A percentile compares a stretch with the other conserved stretches of the same genome.
phyloP scores from a whole-genome alignment of 169 alveolate species.

The Babesia ovata region DNA sequence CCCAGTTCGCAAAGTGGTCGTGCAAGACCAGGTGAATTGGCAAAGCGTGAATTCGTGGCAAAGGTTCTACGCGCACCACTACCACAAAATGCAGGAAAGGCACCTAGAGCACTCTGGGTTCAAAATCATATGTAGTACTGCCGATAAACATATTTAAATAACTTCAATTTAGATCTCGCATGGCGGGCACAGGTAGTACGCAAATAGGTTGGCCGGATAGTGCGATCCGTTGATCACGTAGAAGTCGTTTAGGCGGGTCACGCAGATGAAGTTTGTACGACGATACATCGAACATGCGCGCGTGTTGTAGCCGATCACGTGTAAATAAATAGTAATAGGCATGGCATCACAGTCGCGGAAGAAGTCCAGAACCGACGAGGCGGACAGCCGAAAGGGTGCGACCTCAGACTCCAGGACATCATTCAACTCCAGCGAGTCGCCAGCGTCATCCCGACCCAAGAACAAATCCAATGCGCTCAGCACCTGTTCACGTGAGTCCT shows the following conservation, averaged over 20 bases:
- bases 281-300: conserved; percentile 59
- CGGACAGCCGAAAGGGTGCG: conserved; percentile 11
- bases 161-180: background rate
- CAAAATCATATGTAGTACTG: conserved; percentile 5
- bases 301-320: conserved; percentile 58
- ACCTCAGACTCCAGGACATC: conserved; percentile 16
- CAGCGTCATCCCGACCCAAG: background rate
- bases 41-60: conserved; percentile 22
- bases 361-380: background rate
- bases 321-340: conserved; percentile 62
- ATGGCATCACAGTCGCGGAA: conserved; percentile 15
- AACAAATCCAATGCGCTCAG: background rate
- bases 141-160: background rate
- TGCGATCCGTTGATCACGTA: conserved; percentile 35
- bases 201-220: conserved; percentile 61
- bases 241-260: conserved; percentile 41
- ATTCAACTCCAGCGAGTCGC: conserved; percentile 16
- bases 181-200: conserved; percentile 42
- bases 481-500: background rate
- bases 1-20: conserved; percentile 36
- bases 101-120: conserved; percentile 43
- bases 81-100: conserved; percentile 16
- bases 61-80: conserved; percentile 22
- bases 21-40: conserved; percentile 39
- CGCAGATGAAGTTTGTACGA: conserved; percentile 40